phyloP scores from a whole-genome alignment of 306 rosid genomes.

The Sindora glabra region DNA sequence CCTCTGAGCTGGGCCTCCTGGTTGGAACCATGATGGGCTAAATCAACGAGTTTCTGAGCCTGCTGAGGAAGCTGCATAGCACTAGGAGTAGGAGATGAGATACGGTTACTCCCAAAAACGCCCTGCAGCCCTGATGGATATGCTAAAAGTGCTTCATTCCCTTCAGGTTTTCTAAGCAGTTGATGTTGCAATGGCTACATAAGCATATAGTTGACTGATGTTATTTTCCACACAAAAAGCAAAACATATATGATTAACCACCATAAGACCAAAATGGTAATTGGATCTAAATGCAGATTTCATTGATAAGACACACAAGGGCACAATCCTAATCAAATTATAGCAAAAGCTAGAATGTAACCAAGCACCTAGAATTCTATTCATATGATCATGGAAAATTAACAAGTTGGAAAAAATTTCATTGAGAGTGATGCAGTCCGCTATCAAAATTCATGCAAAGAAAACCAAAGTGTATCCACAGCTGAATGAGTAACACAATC shows the following conservation, averaged over 20 bases:
- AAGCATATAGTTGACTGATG: constrained; percentile 10
- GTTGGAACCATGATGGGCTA: constrained; percentile 63
- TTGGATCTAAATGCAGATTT: neutral
- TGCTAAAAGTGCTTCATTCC: constrained; percentile 64
- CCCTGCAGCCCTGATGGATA: constrained; percentile 83
- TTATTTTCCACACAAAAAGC: neutral
- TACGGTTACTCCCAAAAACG: constrained; percentile 44
- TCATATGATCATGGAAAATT: neutral
- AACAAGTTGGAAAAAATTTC: constrained; percentile 2
- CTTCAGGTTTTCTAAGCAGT: constrained; percentile 78
- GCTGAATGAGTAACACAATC: neutral
- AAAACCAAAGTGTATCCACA: neutral
- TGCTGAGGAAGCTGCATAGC: constrained; percentile 72
- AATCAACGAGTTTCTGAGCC: constrained; percentile 57
- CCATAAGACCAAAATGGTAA: neutral
- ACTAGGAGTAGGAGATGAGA: constrained; percentile 53
- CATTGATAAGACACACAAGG: constrained; percentile 1
- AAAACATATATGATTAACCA: neutral
- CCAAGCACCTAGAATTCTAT: neutral
- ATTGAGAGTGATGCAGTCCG: neutral
- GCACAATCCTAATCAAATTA: neutral
- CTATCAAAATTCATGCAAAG: neutral
- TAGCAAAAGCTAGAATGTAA: neutral
- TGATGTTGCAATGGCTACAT: constrained; percentile 78
- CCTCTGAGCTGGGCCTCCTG: constrained; percentile 64